Base-by-base conservation (phyloP, 345 rosid species). In the Syzygium aqueum region DNA sequence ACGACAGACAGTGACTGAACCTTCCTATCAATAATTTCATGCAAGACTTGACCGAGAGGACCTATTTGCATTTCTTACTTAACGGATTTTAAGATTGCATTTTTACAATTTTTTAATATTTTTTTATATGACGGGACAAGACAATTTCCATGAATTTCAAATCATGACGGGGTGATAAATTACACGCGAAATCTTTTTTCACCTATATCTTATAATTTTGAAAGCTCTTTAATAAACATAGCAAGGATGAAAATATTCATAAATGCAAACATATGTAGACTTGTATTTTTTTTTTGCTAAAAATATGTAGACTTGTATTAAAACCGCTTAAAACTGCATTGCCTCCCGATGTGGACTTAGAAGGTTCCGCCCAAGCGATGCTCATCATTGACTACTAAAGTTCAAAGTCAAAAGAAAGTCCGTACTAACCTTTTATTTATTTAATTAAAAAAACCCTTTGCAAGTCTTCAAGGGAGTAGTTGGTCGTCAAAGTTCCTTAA, bases 1-100 rank as follows among this genome's bases (percentile, higher is more conserved):
- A 2, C 2, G 2, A 0, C 11, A 0, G 0, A 4, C 11, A 9
- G 19, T 33, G 12, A 33, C 0, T 1, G 1, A 0, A 17, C 5
- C 7, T 2, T 23, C 2, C 37, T 3, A 2, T 33, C 1, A 17
- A 17, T 17, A 67, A 67, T 59, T 59, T 59, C 16, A 27, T 1
- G 17, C 14, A 14, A 59, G 13, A 59, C 30, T 25, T 0, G 7
- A 15, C 11, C 16, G 1, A 27, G 2, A 59, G 0, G 17, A 59
- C 3, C 0, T 27, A 59, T 11, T 59, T 11, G 33, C 67, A 59
- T 59, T 11, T 59, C 46, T 59, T 15, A 27, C 8, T 59, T 5
- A 11, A 27, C 1, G 0, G 0, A 0, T n/a, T 59, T 59, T 27
- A 59, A 59, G 30, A 59, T 2, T 0, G 65, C 7, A 59, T 25